phyloP scores from a whole-genome alignment of 2,329 filamentous ascomycete genomes.

The Aspergillus sp. region DNA sequence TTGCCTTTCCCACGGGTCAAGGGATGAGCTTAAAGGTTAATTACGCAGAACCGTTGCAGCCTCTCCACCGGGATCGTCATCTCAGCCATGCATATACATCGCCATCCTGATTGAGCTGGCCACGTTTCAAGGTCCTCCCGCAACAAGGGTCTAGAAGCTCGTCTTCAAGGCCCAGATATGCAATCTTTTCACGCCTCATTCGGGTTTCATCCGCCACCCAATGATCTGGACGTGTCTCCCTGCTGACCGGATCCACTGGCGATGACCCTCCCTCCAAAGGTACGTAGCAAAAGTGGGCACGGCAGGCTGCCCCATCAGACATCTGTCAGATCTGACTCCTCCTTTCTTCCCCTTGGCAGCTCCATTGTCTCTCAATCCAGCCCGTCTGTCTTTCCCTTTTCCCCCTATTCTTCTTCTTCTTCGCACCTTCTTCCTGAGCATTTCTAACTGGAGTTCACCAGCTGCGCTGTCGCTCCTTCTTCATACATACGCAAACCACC shows the following conservation, averaged over 20 bases:
- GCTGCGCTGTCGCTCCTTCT: no score
- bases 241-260: background rate
- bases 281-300: background rate
- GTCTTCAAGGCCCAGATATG: no score
- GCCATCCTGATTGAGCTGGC: background rate
- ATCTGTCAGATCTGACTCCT: background rate
- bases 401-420: constrained; percentile 7
- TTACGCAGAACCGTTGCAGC: background rate
- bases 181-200: no score
- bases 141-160: background rate
- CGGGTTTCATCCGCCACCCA: no score
- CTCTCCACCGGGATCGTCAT: background rate
- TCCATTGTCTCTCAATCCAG: background rate
- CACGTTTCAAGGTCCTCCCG: background rate
- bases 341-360: background rate
- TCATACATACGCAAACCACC: constrained; percentile 14
- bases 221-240: background rate
- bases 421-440: constrained; percentile 23
- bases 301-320: background rate
- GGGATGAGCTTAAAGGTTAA: background rate
- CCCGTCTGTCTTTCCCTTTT: constrained; percentile 1
- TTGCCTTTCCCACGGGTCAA: background rate
- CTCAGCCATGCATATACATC: background rate
- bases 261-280: no score
- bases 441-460: background rate